These are phyloP conservation scores for Anethum foeniculum DNA, from an alignment of 140 eudicot genomes.

Conservation along the genomic window DNA sequence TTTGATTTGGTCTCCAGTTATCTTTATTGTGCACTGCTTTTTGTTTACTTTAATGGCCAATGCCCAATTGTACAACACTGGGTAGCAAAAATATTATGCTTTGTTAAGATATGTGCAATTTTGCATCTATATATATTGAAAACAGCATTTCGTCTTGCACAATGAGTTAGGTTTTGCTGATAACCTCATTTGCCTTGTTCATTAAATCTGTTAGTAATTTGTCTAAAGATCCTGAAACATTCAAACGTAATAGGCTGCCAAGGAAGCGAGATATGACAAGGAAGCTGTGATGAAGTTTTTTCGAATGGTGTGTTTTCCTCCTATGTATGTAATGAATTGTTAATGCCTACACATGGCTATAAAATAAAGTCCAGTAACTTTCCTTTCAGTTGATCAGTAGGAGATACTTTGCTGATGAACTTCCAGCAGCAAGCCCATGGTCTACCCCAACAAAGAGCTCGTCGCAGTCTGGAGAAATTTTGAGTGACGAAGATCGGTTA, in stretches of 20 bases:
- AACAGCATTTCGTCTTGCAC: background rate
- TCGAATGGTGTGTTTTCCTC: slow-evolving; percentile 49
- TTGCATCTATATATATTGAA: background rate
- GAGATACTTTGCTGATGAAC: slow-evolving; percentile 88
- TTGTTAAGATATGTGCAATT: background rate
- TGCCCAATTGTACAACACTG: background rate
- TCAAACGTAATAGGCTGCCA: slow-evolving; percentile 64
- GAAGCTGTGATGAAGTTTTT: slow-evolving; percentile 93
- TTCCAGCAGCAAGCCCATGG: slow-evolving; percentile 78
- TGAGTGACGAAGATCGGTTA: slow-evolving; percentile 55
- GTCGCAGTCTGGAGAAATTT: slow-evolving; percentile 42
- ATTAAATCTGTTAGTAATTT: background rate
- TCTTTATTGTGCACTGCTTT: background rate
- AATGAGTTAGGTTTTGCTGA: background rate
- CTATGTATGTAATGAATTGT: background rate
- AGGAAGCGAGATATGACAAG: slow-evolving; percentile 90
- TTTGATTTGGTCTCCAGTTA: background rate
- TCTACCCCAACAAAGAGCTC: slow-evolving; percentile 45
- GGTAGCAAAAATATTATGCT: background rate
- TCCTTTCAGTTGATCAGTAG: slow-evolving; percentile 81
- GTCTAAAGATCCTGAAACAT: background rate
- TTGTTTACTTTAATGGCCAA: background rate
- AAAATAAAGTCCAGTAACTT: slow-evolving; percentile 4
- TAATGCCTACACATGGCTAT: background rate
- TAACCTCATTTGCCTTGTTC: background rate